phyloP scores from a whole-genome alignment of 2,329 filamentous ascomycete species.

The Penicillium olsonii region DNA sequence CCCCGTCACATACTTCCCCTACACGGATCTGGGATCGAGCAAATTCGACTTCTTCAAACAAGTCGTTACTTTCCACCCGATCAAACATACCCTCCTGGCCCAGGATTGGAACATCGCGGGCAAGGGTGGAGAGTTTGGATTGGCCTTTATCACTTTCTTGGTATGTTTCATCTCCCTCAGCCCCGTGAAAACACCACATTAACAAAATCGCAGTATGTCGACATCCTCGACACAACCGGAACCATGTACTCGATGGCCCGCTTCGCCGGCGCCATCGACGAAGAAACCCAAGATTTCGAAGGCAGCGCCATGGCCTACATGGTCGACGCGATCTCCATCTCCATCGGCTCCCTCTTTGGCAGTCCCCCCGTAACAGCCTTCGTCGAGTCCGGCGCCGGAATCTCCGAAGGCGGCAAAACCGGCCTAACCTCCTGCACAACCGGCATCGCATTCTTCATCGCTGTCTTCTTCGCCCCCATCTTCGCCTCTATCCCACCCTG shows the following conservation, averaged over 20 bases:
- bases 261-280: conserved; percentile 77
- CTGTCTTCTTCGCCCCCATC: conserved; percentile 86
- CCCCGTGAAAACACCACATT: neutral
- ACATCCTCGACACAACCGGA: conserved; percentile 83
- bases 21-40: conserved; percentile 67
- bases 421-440: conserved; percentile 79
- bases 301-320: conserved; percentile 79
- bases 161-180: conserved; percentile 9
- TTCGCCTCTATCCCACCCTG: conserved; percentile 87
- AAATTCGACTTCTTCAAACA: conserved; percentile 85
- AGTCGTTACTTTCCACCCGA: conserved; percentile 81
- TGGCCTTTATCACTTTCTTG: conserved; percentile 84
- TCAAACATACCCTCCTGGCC: conserved; percentile 66
- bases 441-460: conserved; percentile 81
- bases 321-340: conserved; percentile 77
- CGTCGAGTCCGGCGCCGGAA: conserved; percentile 86
- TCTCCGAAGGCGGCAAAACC: conserved; percentile 82
- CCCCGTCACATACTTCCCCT: conserved; percentile 76
- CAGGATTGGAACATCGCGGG: conserved; percentile 72
- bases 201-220: conserved; percentile 62
- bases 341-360: conserved; percentile 76
- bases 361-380: conserved; percentile 82
- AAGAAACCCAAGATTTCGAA: conserved; percentile 83
- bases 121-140: conserved; percentile 73
- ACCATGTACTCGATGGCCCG: conserved; percentile 89